phyloP scores from a whole-genome alignment of 2,329 filamentous ascomycete species.

The Colletotrichum sp. region DNA sequence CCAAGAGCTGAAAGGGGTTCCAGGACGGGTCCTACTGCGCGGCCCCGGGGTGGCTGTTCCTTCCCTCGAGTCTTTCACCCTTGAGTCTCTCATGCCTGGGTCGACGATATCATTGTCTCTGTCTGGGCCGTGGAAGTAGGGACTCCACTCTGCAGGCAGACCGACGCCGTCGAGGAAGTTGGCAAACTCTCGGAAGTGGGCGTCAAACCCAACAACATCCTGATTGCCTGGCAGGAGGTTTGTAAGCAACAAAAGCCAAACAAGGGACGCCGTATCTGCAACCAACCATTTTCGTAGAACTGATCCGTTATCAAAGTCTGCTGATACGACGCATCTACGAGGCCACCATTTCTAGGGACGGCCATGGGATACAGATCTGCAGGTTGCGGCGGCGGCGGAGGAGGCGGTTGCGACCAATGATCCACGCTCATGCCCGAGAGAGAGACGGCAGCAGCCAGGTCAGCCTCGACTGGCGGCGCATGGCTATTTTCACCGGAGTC shows the following conservation, averaged over 20 bases:
- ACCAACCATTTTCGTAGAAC: constrained; percentile 27
- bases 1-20: constrained; percentile 42
- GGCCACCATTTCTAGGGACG: neutral
- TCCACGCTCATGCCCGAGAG: constrained; percentile 36
- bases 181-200: constrained; percentile 42
- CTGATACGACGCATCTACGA: constrained; percentile 23
- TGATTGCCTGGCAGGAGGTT: neutral
- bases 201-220: constrained; percentile 27
- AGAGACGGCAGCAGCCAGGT: constrained; percentile 32
- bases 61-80: constrained; percentile 4
- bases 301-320: constrained; percentile 30
- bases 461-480: constrained; percentile 29
- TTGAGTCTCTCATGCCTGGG: constrained; percentile 12
- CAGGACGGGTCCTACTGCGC: constrained; percentile 26
- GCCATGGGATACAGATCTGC: constrained; percentile 10
- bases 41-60: constrained; percentile 13
- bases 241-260: neutral
- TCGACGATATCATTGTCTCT: constrained; percentile 26
- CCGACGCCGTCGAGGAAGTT: constrained; percentile 42
- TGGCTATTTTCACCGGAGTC: constrained; percentile 30
- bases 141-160: constrained; percentile 42
- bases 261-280: neutral
- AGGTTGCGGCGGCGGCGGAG: neutral
- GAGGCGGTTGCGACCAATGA: constrained; percentile 24
- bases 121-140: constrained; percentile 35